A percentile compares a stretch with the other conserved stretches of the same genome.
Conservation (phyloP, 371 early-diverging fungal genomes). For the Phascolomyces articulosus region DNA sequence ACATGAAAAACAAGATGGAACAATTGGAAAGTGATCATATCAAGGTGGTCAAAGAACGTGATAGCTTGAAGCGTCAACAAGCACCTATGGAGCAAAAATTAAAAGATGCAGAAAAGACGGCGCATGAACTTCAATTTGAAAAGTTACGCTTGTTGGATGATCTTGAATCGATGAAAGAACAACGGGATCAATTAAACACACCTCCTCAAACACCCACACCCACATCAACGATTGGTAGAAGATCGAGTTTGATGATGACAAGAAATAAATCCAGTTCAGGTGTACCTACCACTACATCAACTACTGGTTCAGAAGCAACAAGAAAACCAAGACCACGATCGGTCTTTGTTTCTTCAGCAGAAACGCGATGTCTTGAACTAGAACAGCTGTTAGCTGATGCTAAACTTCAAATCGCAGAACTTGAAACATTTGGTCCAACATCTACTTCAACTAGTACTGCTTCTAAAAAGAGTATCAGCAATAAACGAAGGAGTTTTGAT, state of each 20-base stretch:
- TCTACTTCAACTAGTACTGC: background rate
- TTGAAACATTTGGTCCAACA: slow-evolving; percentile 24
- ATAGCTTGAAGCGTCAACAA: background rate
- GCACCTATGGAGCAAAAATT: background rate
- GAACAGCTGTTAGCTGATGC: slow-evolving; percentile 35
- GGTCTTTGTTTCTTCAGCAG: background rate
- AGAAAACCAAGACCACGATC: background rate
- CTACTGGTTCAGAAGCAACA: background rate
- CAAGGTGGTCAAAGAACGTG: background rate
- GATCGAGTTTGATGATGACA: too few relatives aligned
- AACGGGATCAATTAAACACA: background rate
- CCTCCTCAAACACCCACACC: background rate
- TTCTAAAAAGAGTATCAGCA: background rate
- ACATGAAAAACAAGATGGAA: slow-evolving; percentile 43
- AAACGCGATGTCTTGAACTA: slow-evolving; percentile 26
- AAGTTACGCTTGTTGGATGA: slow-evolving; percentile 15
- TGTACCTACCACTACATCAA: background rate
- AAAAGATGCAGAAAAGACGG: slow-evolving; percentile 11
- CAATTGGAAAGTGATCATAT: slow-evolving; percentile 19
- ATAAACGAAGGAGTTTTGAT: slow-evolving; percentile 16
- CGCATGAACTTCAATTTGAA: slow-evolving; percentile 16
- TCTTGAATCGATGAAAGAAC: slow-evolving; percentile 2
- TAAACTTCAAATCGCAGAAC: slow-evolving; percentile 30
- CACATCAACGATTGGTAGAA: background rate
- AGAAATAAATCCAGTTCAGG: too few relatives aligned